These are phyloP conservation scores for Kappamyces sp. DNA, from an alignment of 192 early-diverging fungal species.

Conservation along the genomic window DNA sequence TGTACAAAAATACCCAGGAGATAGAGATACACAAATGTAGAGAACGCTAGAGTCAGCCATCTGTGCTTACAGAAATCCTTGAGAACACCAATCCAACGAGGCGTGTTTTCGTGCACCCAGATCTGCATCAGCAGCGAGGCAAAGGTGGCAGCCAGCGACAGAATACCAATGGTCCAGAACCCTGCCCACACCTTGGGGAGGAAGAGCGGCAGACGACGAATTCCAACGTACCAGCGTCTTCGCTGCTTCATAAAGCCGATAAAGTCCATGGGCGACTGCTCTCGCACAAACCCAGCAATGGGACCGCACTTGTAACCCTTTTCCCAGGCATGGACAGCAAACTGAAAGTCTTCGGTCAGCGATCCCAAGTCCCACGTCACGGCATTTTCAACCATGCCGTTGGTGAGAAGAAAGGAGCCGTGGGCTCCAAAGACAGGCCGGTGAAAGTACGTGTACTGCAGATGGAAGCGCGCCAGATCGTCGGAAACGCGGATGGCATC, in stretches of 20 bases:
- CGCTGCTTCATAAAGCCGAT: constrained; percentile 55
- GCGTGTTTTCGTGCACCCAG: constrained; percentile 25
- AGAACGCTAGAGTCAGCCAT: too few species aligned
- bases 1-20: constrained; percentile 46
- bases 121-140: constrained; percentile 38
- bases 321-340: constrained; percentile 47
- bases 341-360: constrained; percentile 53
- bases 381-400: constrained; percentile 49
- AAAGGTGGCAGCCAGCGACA: constrained; percentile 40
- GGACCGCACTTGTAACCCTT: constrained; percentile 43
- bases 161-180: constrained; percentile 49
- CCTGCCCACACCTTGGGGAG: constrained; percentile 48
- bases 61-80: too few species aligned
- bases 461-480: constrained; percentile 50
- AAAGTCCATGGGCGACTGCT: constrained; percentile 44
- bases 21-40: constrained; percentile 47
- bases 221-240: constrained; percentile 55
- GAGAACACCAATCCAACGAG: constrained; percentile 46
- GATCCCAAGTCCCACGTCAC: constrained; percentile 52
- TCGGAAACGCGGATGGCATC: constrained; percentile 51
- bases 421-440: constrained; percentile 50
- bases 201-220: constrained; percentile 44
- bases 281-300: constrained; percentile 44
- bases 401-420: constrained; percentile 48
- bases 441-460: constrained; percentile 54